Evolutionary conservation across 169 alveolate species (phyloP).

Genomic region (Eimeria necatrix): DNA sequence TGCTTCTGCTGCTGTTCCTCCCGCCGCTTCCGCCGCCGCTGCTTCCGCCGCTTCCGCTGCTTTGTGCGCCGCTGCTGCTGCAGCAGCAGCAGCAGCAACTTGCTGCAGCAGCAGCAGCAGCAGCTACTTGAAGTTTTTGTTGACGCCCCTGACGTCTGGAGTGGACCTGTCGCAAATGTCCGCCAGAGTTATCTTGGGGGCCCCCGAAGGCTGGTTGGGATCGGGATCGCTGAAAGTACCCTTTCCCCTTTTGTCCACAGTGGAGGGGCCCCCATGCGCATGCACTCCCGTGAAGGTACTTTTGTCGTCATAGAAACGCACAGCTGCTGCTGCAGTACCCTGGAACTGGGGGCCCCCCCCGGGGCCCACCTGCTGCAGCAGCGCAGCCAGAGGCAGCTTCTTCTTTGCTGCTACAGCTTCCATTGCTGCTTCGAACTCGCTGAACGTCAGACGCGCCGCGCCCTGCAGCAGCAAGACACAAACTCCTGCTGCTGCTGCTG

Average conservation of each 20-base stretch:
- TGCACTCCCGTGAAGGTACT: constrained; percentile 92
- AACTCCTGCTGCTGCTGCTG: no score
- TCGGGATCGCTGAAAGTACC: not conserved
- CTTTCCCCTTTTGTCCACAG: constrained; percentile 84
- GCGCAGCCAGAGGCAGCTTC: constrained; percentile 82
- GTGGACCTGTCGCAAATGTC: constrained; percentile 74
- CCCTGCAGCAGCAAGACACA: not conserved
- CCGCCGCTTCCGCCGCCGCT: no score
- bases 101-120: no score
- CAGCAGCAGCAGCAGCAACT: no score
- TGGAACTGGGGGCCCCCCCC: constrained; percentile 92
- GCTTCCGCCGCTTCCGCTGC: no score
- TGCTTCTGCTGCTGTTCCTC: no score
- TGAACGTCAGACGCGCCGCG: not conserved
- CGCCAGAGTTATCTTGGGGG: constrained; percentile 26
- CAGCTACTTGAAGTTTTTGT: constrained; percentile 61
- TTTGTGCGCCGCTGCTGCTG: no score
- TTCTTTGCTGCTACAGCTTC: constrained; percentile 83
- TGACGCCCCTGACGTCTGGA: constrained; percentile 72
- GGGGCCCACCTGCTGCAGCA: constrained; percentile 80
- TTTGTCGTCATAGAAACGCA: constrained; percentile 93
- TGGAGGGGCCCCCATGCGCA: constrained; percentile 92
- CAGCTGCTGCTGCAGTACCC: constrained; percentile 93
- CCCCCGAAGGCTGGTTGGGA: constrained; percentile 52
- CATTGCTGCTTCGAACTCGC: not conserved